Conservation (phyloP, 2,329 filamentous ascomycete genomes). For the Achaetomium macrosporum region DNA sequence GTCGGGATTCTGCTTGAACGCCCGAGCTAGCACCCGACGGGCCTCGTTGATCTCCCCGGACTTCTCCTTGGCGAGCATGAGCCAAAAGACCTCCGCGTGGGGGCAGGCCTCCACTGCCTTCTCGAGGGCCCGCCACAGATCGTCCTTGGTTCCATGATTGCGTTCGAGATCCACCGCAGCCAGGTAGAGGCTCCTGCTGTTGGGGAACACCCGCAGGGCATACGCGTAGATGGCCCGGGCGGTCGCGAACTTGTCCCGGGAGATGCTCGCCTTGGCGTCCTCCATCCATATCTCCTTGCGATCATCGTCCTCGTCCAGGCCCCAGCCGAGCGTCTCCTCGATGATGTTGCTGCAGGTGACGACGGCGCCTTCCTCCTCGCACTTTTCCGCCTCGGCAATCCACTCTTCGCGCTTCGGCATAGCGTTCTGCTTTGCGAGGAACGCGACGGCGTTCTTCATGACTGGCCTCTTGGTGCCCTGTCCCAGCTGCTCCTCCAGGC, state of each 20-base stretch:
- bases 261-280: slow-evolving; percentile 78
- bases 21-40: slow-evolving; percentile 74
- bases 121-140: slow-evolving; percentile 77
- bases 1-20: slow-evolving; percentile 91
- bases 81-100: slow-evolving; percentile 85
- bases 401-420: slow-evolving; percentile 98
- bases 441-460: slow-evolving; percentile 89
- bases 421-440: slow-evolving; percentile 81
- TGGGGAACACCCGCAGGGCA: slow-evolving; percentile 81
- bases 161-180: slow-evolving; percentile 88
- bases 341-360: slow-evolving; percentile 87
- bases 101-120: slow-evolving; percentile 93
- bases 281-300: slow-evolving; percentile 94
- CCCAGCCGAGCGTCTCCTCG: slow-evolving; percentile 86
- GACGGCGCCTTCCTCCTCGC: slow-evolving; percentile 83
- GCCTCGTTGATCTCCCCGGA: slow-evolving; percentile 83
- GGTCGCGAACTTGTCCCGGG: slow-evolving; percentile 78
- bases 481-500: slow-evolving; percentile 82
- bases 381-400: slow-evolving; percentile 91
- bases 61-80: slow-evolving; percentile 92
- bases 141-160: slow-evolving; percentile 77
- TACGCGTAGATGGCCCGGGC: slow-evolving; percentile 92
- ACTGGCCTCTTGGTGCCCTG: slow-evolving; percentile 76
- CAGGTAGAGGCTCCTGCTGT: slow-evolving; percentile 82
- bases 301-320: slow-evolving; percentile 91